Evolutionary conservation across 1,284 basidiomycete species (phyloP).

Genomic region (Anthracocystis panici-leucophaei): DNA sequence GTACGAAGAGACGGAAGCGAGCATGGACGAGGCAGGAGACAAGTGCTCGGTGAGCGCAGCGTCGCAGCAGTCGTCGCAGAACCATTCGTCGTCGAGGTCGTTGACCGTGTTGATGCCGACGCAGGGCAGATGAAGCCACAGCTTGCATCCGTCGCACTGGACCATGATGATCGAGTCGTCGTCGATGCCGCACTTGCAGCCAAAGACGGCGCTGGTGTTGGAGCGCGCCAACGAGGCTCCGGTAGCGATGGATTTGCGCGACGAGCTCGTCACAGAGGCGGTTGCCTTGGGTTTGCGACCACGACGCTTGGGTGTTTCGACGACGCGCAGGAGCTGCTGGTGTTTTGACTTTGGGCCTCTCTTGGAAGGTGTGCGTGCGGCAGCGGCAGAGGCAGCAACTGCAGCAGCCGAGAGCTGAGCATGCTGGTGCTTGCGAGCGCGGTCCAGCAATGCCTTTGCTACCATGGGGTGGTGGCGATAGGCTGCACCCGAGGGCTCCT

Average conservation of each 20-base stretch:
- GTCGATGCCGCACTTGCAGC: constrained; percentile 55
- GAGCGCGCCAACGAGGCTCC: constrained; percentile 42
- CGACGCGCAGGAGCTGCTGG: constrained; percentile 21
- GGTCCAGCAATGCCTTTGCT: constrained; percentile 61
- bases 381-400: constrained; percentile 12
- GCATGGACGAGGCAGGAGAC: constrained; percentile 50
- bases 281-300: constrained; percentile 40
- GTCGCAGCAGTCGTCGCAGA: constrained; percentile 60
- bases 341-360: constrained; percentile 39
- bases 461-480: constrained; percentile 64
- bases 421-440: constrained; percentile 45
- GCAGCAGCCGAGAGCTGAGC: constrained; percentile 34
- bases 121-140: constrained; percentile 68
- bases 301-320: constrained; percentile 31
- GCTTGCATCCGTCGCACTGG: constrained; percentile 66
- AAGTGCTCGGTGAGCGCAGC: constrained; percentile 44
- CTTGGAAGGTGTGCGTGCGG: constrained; percentile 21
- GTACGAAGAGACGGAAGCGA: constrained; percentile 40
- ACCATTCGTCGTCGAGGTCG: constrained; percentile 68
- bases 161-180: constrained; percentile 64
- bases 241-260: constrained; percentile 47
- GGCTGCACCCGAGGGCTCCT: constrained; percentile 19
- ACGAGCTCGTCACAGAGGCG: constrained; percentile 37
- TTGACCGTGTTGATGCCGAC: constrained; percentile 63
- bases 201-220: constrained; percentile 46